A percentile compares a stretch with the other conserved stretches of the same genome.
Evolutionary conservation across 352 stramenopile species (phyloP).

Genomic region (Phytophthora vignae): DNA sequence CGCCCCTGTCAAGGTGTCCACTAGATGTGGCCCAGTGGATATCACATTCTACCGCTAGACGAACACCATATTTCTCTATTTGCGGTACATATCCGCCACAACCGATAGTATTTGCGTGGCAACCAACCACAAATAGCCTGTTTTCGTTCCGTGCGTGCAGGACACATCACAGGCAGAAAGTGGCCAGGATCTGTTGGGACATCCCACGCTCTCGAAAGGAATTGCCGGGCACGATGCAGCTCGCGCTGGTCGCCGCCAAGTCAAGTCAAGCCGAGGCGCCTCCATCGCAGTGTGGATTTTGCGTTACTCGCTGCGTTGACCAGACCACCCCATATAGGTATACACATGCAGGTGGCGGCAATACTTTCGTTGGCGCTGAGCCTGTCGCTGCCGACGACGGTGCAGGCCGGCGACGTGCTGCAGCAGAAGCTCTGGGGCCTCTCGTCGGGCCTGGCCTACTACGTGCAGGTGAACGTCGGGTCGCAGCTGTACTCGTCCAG

Average conservation of each 20-base stretch:
- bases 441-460: constrained; percentile 71
- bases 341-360: constrained; percentile 1
- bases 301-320: not conserved
- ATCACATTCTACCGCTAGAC: not conserved
- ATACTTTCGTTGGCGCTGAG: not conserved
- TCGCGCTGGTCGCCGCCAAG: not conserved
- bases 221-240: not conserved
- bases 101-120: not conserved
- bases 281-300: constrained; percentile 18
- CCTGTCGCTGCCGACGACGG: not conserved
- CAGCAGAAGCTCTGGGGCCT: constrained; percentile 82
- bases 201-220: constrained; percentile 27
- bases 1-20: not conserved
- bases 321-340: not conserved
- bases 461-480: constrained; percentile 60
- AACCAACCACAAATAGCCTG: not conserved
- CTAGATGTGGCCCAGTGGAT: not conserved
- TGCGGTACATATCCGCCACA: not conserved
- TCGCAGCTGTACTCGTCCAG: constrained; percentile 48
- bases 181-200: constrained; percentile 35
- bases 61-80: not conserved
- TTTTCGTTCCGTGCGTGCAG: constrained; percentile 7
- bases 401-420: constrained; percentile 36
- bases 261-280: not conserved
- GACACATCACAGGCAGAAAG: constrained; percentile 32